Conservation (phyloP, 129 eudicot genomes). For the Tagetes patula region DNA sequence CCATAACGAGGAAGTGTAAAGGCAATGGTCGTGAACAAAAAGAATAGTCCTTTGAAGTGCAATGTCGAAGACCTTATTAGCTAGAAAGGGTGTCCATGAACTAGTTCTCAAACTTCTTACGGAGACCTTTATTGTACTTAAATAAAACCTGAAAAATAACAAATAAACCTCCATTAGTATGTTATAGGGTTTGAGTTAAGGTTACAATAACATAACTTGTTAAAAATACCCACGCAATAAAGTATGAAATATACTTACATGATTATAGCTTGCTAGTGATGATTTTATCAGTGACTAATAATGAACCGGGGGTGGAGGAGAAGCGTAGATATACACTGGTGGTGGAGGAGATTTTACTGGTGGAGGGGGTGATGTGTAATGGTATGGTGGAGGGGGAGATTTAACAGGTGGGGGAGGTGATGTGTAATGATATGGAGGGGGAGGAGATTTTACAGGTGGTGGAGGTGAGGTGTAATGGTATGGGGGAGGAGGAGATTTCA, state of each 20-base stretch:
- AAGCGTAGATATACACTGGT: constrained; percentile 33
- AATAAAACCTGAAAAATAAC: constrained; percentile 28
- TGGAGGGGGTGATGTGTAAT: constrained; percentile 32
- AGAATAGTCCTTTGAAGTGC: constrained; percentile 23
- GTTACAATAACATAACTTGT: not conserved
- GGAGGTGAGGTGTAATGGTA: constrained; percentile 36
- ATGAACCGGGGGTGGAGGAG: constrained; percentile 42
- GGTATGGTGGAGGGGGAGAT: constrained; percentile 33
- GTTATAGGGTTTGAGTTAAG: not conserved
- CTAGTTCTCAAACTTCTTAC: constrained; percentile 28
- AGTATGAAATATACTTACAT: constrained; percentile 20
- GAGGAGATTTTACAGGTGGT: constrained; percentile 28
- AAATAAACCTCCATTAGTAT: not conserved
- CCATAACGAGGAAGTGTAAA: constrained; percentile 14
- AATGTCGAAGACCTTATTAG: constrained; percentile 36
- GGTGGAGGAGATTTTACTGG: constrained; percentile 37
- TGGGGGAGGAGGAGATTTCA: constrained; percentile 29
- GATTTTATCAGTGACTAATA: constrained; percentile 26
- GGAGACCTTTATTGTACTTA: constrained; percentile 34
- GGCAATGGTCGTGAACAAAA: constrained; percentile 24
- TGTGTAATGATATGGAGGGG: constrained; percentile 27
- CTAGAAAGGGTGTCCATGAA: constrained; percentile 21
- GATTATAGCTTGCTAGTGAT: constrained; percentile 6
- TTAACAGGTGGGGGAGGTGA: constrained; percentile 30
- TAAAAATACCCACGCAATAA: not conserved